These are phyloP conservation scores for Angomonas ambiguus DNA, from an alignment of 208 protist species.

Conservation along the genomic window DNA sequence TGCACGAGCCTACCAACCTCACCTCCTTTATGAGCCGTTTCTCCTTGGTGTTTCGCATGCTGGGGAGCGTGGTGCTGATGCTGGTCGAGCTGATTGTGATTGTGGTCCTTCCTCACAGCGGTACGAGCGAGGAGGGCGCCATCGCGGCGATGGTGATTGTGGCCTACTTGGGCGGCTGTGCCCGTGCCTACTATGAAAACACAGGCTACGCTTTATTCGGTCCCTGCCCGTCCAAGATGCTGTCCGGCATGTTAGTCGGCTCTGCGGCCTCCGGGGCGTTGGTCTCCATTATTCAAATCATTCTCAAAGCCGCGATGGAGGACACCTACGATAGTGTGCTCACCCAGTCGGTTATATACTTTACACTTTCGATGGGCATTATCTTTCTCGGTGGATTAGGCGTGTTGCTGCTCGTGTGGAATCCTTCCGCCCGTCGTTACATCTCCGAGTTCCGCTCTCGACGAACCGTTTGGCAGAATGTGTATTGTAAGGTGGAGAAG, in stretches of 20 bases:
- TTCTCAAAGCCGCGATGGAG: constrained; percentile 61
- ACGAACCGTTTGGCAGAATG: constrained; percentile 39
- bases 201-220: constrained; percentile 87
- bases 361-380: constrained; percentile 56
- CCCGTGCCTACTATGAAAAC: constrained; percentile 81
- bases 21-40: constrained; percentile 73
- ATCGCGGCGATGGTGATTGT: constrained; percentile 66
- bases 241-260: constrained; percentile 70
- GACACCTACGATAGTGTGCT: constrained; percentile 39
- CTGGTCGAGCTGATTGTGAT: constrained; percentile 64
- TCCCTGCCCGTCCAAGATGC: constrained; percentile 59
- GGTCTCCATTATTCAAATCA: constrained; percentile 69
- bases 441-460: constrained; percentile 69
- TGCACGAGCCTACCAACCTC: constrained; percentile 66
- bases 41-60: constrained; percentile 55
- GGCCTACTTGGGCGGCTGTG: constrained; percentile 55
- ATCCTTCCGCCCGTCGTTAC: constrained; percentile 58
- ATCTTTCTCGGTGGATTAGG: constrained; percentile 45
- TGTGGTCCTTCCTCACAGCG: constrained; percentile 40
- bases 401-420: constrained; percentile 41
- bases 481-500: constrained; percentile 27
- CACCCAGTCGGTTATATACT: constrained; percentile 73
- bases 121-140: constrained; percentile 31
- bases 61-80: constrained; percentile 43
- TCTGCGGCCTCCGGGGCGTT: constrained; percentile 52